Conservation (phyloP, 352 stramenopile genomes). For the Phytophthora boehmeriae region DNA sequence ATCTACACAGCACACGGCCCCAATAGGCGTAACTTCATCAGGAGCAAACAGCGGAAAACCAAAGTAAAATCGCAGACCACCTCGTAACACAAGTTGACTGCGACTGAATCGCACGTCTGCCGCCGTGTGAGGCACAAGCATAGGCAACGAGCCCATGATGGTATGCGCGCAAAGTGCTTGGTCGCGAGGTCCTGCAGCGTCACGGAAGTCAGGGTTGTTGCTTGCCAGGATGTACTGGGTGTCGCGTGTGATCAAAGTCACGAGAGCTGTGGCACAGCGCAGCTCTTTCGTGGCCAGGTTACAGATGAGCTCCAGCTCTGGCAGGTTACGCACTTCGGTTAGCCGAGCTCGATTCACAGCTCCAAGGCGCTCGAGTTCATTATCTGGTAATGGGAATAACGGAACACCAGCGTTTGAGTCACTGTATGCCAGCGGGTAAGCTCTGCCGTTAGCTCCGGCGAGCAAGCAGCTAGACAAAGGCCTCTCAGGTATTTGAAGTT, state of each 20-base stretch:
- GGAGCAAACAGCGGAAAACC: constrained; percentile 49
- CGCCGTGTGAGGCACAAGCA: constrained; percentile 54
- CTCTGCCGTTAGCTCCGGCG: constrained; percentile 30
- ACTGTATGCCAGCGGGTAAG: constrained; percentile 43
- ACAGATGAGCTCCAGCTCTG: constrained; percentile 61
- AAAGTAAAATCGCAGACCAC: constrained; percentile 59
- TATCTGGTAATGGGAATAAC: constrained; percentile 40
- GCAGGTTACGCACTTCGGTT: constrained; percentile 38
- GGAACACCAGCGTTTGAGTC: constrained; percentile 21
- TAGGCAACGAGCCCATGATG: constrained; percentile 54
- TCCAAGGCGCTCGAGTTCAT: constrained; percentile 41
- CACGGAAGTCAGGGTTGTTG: constrained; percentile 35
- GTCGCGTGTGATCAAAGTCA: constrained; percentile 54
- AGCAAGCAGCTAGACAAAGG: constrained; percentile 34
- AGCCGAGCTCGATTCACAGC: constrained; percentile 31
- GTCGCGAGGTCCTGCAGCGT: constrained; percentile 39
- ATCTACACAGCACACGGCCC: constrained; percentile 55
- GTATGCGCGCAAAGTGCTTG: constrained; percentile 60
- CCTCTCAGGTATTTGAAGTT: constrained; percentile 21
- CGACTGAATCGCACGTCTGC: constrained; percentile 59
- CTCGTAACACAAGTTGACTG: constrained; percentile 33
- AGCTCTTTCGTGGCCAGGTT: constrained; percentile 47
- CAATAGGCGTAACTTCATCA: constrained; percentile 44
- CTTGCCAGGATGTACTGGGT: constrained; percentile 45
- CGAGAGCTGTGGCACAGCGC: constrained; percentile 40